A percentile compares a stretch with the other conserved stretches of the same genome.
Conservation (phyloP, 176 grass and related monocot species). For the Bolboschoenus planiculmis region DNA sequence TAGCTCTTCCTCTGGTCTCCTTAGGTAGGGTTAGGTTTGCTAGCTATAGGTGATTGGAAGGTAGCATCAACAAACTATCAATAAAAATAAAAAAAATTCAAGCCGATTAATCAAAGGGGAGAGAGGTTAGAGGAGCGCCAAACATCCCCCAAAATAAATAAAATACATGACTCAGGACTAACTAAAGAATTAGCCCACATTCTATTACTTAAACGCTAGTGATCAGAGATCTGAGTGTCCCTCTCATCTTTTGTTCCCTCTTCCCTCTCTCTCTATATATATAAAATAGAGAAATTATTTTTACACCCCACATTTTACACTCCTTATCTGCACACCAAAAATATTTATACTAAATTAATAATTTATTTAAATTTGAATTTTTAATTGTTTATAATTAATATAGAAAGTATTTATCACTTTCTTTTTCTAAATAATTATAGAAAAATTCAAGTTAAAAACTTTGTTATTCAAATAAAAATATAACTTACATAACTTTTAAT, state of each 20-base stretch:
- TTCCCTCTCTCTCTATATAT: neutral
- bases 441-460: too few species aligned
- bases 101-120: neutral
- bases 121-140: conserved; percentile 12
- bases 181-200: conserved; percentile 22
- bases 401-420: too few species aligned
- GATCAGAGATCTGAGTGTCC: conserved; percentile 23
- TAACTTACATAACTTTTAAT: too few species aligned
- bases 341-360: too few species aligned
- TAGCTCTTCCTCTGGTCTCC: neutral
- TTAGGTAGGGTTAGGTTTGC: conserved; percentile 25
- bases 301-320: too few species aligned
- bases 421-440: too few species aligned
- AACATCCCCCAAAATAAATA: conserved; percentile 16
- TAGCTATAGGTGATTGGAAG: conserved; percentile 14
- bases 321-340: too few species aligned
- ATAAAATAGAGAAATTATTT: too few species aligned
- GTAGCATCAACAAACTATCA: conserved; percentile 7
- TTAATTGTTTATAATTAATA: too few species aligned
- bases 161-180: conserved; percentile 15
- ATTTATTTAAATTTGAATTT: too few species aligned
- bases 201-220: conserved; percentile 28
- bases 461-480: too few species aligned
- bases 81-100: neutral
- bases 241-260: neutral